Conservation (phyloP, 495 filamentous ascomycete species). For the Neurospora discreta region DNA sequence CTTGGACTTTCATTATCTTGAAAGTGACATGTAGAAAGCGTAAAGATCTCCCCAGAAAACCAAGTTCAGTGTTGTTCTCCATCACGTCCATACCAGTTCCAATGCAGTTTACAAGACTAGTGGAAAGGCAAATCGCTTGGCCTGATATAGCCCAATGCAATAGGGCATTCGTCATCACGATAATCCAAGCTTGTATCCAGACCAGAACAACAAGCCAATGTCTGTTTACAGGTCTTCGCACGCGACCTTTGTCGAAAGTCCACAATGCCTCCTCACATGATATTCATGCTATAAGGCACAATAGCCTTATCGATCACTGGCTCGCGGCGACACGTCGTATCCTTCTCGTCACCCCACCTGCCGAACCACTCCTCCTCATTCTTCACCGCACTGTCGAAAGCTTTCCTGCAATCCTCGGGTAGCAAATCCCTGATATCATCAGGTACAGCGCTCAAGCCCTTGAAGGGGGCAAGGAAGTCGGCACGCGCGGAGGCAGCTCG, state of each 20-base stretch:
- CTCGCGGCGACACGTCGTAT: slow-evolving; percentile 30
- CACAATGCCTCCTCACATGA: background rate
- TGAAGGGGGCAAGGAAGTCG: slow-evolving; percentile 45
- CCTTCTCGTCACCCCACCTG: slow-evolving; percentile 54
- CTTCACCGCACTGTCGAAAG: slow-evolving; percentile 51
- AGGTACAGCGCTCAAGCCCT: slow-evolving; percentile 52
- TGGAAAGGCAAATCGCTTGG: background rate
- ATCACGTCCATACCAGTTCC: background rate
- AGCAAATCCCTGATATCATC: slow-evolving; percentile 60
- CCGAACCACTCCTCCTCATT: slow-evolving; percentile 61
- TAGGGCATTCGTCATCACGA: background rate
- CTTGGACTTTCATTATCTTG: background rate
- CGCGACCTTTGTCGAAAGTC: background rate
- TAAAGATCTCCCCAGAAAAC: background rate
- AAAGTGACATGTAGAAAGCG: background rate
- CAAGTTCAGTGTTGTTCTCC: background rate
- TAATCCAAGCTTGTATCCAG: background rate
- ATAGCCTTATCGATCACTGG: slow-evolving; percentile 47
- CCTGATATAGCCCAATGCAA: background rate
- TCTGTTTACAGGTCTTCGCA: background rate
- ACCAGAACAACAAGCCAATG: background rate
- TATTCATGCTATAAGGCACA: slow-evolving; percentile 32
- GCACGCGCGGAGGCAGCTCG: slow-evolving; percentile 7
- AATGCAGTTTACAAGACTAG: background rate
- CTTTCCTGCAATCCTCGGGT: slow-evolving; percentile 57